Evolutionary conservation across 352 stramenopile genomes (phyloP).

Genomic region (Globisporangium carolinianum): DNA sequence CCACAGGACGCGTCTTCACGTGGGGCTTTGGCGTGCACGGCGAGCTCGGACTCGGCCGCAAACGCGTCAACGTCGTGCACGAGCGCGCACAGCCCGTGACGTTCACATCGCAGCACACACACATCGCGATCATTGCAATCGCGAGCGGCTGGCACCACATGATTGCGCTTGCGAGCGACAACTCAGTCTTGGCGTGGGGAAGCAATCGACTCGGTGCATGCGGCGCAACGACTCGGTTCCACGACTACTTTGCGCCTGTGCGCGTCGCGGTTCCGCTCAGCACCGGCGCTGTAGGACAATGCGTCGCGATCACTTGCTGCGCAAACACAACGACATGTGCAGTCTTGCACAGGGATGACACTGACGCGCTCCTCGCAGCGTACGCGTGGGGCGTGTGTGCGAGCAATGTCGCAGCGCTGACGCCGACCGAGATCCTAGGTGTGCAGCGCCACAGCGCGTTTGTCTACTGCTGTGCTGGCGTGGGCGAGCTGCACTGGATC

Average conservation of each 20-base stretch:
- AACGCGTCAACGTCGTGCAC: constrained; percentile 7
- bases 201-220: constrained; percentile 31
- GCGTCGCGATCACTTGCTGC: constrained; percentile 13
- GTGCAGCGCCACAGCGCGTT: constrained; percentile 2
- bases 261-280: constrained; percentile 17
- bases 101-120: constrained; percentile 16
- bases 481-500: constrained; percentile 5
- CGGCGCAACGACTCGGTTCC: constrained; percentile 36
- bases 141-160: constrained; percentile 31
- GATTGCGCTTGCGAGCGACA: constrained; percentile 18
- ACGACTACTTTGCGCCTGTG: constrained; percentile 32
- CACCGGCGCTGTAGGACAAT: not conserved
- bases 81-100: constrained; percentile 14
- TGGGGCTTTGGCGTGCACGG: constrained; percentile 26
- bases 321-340: constrained; percentile 10
- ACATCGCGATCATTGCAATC: constrained; percentile 15
- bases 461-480: constrained; percentile 1
- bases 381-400: constrained; percentile 24
- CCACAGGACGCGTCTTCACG: constrained; percentile 22
- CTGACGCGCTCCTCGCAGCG: constrained; percentile 4
- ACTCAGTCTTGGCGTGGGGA: constrained; percentile 27
- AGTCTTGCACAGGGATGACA: not conserved
- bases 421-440: constrained; percentile 5
- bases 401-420: not conserved
- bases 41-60: constrained; percentile 28